Percentiles rank a stretch among this genome's conserved stretches.
Evolutionary conservation across 2,329 filamentous ascomycete genomes (phyloP).

Genomic region (Geosmithia putterillii): DNA sequence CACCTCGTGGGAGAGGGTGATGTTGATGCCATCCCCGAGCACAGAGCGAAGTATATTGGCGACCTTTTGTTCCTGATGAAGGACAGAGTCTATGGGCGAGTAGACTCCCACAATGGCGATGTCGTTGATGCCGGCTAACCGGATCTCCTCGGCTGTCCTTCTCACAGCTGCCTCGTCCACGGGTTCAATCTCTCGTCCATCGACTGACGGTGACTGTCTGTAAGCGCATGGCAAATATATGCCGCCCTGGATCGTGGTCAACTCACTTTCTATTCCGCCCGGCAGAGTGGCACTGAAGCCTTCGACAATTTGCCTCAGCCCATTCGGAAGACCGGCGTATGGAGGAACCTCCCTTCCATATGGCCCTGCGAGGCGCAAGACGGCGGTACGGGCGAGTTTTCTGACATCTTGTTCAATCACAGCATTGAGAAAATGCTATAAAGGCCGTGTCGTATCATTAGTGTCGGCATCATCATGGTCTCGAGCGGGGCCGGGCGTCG

Average conservation of each 20-base stretch:
- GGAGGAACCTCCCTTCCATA: conserved; percentile 37
- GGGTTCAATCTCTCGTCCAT: conserved; percentile 30
- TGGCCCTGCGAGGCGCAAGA: conserved; percentile 39
- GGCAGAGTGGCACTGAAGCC: conserved; percentile 30
- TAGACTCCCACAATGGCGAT: conserved; percentile 39
- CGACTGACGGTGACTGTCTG: too few relatives aligned
- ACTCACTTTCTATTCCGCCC: conserved; percentile 40
- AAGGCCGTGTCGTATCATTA: too few relatives aligned
- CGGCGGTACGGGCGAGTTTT: conserved; percentile 35
- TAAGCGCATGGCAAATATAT: too few relatives aligned
- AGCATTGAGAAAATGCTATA: conserved; percentile 49
- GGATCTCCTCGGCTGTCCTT: conserved; percentile 23
- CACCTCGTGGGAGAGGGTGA: conserved; percentile 38
- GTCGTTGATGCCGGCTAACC: conserved; percentile 26
- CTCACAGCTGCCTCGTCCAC: conserved; percentile 28
- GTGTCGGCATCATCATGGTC: conserved; percentile 40
- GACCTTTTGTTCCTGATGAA: conserved; percentile 34
- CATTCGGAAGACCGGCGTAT: conserved; percentile 39
- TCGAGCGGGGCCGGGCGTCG: conserved; percentile 23
- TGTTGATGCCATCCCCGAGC: conserved; percentile 26
- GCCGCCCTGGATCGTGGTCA: too few relatives aligned
- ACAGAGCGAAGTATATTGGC: conserved; percentile 25
- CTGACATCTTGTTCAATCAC: conserved; percentile 39
- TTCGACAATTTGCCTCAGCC: conserved; percentile 32
- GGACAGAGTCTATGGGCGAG: conserved; percentile 35